phyloP scores from a whole-genome alignment of 768 basidiomycete genomes.

The Trametes cinnabarina region DNA sequence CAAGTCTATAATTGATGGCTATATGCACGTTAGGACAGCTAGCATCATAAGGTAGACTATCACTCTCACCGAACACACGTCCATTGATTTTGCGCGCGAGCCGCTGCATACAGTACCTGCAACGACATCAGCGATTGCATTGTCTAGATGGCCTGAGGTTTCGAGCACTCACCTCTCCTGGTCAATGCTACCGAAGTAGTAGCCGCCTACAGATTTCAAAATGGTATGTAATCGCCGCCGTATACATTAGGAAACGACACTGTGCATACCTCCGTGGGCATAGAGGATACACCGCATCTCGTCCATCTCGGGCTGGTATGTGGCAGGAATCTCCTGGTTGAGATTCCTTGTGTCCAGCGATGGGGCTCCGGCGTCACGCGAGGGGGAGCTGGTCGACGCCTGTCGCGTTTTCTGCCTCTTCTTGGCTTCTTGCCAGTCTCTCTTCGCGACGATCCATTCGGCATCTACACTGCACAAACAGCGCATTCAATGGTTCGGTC shows the following conservation, averaged over 20 bases:
- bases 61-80: conserved; percentile 69
- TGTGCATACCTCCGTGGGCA: conserved; percentile 61
- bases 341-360: not conserved
- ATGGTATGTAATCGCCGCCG: not conserved
- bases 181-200: conserved; percentile 79
- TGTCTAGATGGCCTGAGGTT: too few species aligned
- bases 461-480: conserved; percentile 59
- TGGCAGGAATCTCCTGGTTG: conserved; percentile 21
- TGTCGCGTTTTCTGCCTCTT: conserved; percentile 47
- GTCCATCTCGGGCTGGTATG: conserved; percentile 71
- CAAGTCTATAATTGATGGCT: conserved; percentile 84
- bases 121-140: not conserved
- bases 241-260: not conserved
- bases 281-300: conserved; percentile 83
- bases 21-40: conserved; percentile 16
- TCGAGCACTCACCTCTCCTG: conserved; percentile 54
- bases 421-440: conserved; percentile 75
- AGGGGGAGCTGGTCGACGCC: not conserved
- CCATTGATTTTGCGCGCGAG: conserved; percentile 92
- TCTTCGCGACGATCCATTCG: conserved; percentile 86
- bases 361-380: not conserved
- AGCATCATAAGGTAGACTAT: too few species aligned
- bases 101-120: conserved; percentile 72
- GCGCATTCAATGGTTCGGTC: not conserved
- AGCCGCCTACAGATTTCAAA: conserved; percentile 53